Conservation (phyloP, 2,329 filamentous ascomycete species). For the Triangularia setosa region DNA sequence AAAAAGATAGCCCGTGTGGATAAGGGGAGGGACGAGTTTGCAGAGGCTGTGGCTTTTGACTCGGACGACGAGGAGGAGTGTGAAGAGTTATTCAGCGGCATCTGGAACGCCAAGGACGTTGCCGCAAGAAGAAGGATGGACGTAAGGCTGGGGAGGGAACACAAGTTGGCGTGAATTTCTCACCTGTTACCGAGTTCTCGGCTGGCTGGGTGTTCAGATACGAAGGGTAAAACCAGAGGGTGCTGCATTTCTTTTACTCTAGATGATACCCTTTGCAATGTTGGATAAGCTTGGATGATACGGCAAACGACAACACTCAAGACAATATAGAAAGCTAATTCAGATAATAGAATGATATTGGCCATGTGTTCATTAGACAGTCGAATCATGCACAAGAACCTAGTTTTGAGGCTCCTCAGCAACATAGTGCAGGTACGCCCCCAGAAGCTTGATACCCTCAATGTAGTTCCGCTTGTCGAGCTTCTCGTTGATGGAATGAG, state of each 20-base stretch:
- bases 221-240: too few relatives aligned
- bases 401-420: conserved; percentile 69
- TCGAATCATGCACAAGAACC: background rate
- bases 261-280: background rate
- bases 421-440: conserved; percentile 93
- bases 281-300: background rate
- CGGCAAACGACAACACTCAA: background rate
- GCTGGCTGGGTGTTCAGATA: background rate
- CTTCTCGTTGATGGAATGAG: conserved; percentile 98
- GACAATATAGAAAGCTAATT: background rate
- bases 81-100: conserved; percentile 60
- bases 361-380: background rate
- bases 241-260: background rate
- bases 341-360: background rate
- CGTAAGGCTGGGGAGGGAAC: background rate
- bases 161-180: background rate
- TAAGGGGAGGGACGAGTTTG: conserved; percentile 15
- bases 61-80: conserved; percentile 64
- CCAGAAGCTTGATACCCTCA: conserved; percentile 92
- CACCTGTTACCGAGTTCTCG: background rate
- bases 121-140: conserved; percentile 39
- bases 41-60: conserved; percentile 47
- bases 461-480: conserved; percentile 97
- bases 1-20: background rate
- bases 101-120: conserved; percentile 54